Evolutionary conservation across 2,329 filamentous ascomycete genomes (phyloP).

Genomic region (Paraphaeosphaeria minitans): DNA sequence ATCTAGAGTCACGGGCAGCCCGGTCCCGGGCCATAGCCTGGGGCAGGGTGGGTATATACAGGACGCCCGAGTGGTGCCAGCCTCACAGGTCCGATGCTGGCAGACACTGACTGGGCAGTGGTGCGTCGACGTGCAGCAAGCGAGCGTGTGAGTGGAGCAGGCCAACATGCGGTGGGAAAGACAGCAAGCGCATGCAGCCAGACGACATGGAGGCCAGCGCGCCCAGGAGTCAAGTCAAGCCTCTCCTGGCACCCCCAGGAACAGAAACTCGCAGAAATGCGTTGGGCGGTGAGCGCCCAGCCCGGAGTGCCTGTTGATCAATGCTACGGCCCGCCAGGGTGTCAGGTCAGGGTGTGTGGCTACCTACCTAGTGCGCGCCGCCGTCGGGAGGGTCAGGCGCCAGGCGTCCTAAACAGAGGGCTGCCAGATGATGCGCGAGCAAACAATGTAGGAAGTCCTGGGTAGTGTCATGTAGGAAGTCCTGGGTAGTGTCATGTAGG

Average conservation of each 20-base stretch:
- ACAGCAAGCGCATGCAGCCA: constrained; percentile 41
- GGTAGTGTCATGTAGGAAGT: constrained; percentile 14
- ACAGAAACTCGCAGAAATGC: constrained; percentile 17
- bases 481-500: neutral
- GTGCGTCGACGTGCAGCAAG: constrained; percentile 35
- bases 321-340: constrained; percentile 25
- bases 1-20: constrained; percentile 38
- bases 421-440: constrained; percentile 34
- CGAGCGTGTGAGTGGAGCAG: constrained; percentile 28
- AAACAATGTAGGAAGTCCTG: constrained; percentile 7
- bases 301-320: constrained; percentile 37
- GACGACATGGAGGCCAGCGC: constrained; percentile 29
- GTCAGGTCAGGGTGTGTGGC: constrained; percentile 35
- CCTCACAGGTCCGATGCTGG: constrained; percentile 36
- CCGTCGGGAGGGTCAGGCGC: constrained; percentile 38
- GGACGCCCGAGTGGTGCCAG: constrained; percentile 34
- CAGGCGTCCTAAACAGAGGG: constrained; percentile 16
- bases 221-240: constrained; percentile 36
- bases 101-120: constrained; percentile 38
- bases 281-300: constrained; percentile 39
- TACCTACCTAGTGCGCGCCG: constrained; percentile 28
- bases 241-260: constrained; percentile 20
- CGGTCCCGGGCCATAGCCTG: constrained; percentile 43
- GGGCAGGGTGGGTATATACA: constrained; percentile 34
- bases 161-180: constrained; percentile 30